Base-by-base conservation (phyloP, 1,284 basidiomycete species). In the Microbotryum intermedium region DNA sequence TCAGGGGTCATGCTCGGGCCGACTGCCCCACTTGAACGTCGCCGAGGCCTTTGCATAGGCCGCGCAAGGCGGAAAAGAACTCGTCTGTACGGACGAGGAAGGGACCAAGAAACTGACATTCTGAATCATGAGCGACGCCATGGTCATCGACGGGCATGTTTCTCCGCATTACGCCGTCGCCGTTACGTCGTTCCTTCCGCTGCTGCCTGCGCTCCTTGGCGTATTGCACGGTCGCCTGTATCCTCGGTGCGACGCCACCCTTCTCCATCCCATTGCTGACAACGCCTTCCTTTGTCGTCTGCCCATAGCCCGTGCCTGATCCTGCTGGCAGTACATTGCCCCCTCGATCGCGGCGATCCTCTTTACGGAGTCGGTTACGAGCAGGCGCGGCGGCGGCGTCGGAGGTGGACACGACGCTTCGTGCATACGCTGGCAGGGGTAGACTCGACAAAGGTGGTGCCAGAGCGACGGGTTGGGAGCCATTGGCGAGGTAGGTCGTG, bases 101-200 rank as follows among this genome's bases (percentile, higher is more conserved):
- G 20, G 46, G 10, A 44, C 11, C 4, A 39, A 4, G 20, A 10
- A 25, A 59, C 64, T 52, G 39, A 68, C 66, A 68, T 23, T 68
- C 66, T 8, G 61, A 59, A 45, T 68, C 66, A 57, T 68, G 66
- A 1, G 61, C 59, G 20, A 61, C 53, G 43, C 66, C 66, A 6
- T 65, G 57, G 11, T 59, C 57, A 39, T 68, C 66, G 25, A 63
- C 59, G 34, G 53, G 25, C 21, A 62, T 54, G 46, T 62, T 64
- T 18, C 59, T 49, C 46, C 50, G 53, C 28, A 44, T 23, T 3
- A 65, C 54, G 55, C 60, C 64, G 47, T 61, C 64, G 34, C 57
- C 57, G 29, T 59, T 26, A 10, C 60, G 47, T 43, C 55, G 49
- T 29, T 48, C 54, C 46, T 59, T 39, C 20, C 59, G 55, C 28